These are phyloP conservation scores for Irpex sp. DNA, from an alignment of 1,284 basidiomycete species.

Conservation along the genomic window DNA sequence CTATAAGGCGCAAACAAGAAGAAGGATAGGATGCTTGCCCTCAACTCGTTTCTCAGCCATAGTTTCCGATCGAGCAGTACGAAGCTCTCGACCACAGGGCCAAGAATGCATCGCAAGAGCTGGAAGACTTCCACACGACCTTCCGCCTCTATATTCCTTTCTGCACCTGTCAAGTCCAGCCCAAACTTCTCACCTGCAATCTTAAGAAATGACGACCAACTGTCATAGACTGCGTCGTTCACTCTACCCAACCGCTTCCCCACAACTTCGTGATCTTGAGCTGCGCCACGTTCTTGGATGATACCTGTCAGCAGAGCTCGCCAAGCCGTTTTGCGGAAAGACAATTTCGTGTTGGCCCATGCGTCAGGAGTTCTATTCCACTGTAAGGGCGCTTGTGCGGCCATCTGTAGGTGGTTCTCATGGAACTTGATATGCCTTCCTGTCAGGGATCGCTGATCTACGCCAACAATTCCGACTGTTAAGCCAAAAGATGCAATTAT, in stretches of 20 bases:
- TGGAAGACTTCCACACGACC: slow-evolving; percentile 35
- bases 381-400: slow-evolving; percentile 41
- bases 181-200: slow-evolving; percentile 25
- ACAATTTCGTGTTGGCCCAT: slow-evolving; percentile 31
- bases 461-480: slow-evolving; percentile 3
- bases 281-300: slow-evolving; percentile 1
- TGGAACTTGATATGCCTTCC: slow-evolving; percentile 14
- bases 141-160: slow-evolving; percentile 18
- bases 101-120: slow-evolving; percentile 35
- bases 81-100: slow-evolving; percentile 37
- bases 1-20: not conserved
- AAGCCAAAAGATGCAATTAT: slow-evolving; percentile 17
- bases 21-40: slow-evolving; percentile 10
- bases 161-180: slow-evolving; percentile 6
- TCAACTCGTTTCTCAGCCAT: slow-evolving; percentile 31
- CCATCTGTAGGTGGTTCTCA: slow-evolving; percentile 51
- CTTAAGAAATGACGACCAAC: slow-evolving; percentile 29
- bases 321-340: slow-evolving; percentile 63
- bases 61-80: slow-evolving; percentile 35
- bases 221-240: slow-evolving; percentile 29
- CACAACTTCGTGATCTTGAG: not conserved
- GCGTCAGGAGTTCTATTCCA: slow-evolving; percentile 32
- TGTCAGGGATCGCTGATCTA: slow-evolving; percentile 16
- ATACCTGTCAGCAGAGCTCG: slow-evolving; percentile 43
- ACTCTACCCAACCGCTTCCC: slow-evolving; percentile 29